phyloP scores from a whole-genome alignment of 2,329 filamentous ascomycete species.

The Fusarium sp. region DNA sequence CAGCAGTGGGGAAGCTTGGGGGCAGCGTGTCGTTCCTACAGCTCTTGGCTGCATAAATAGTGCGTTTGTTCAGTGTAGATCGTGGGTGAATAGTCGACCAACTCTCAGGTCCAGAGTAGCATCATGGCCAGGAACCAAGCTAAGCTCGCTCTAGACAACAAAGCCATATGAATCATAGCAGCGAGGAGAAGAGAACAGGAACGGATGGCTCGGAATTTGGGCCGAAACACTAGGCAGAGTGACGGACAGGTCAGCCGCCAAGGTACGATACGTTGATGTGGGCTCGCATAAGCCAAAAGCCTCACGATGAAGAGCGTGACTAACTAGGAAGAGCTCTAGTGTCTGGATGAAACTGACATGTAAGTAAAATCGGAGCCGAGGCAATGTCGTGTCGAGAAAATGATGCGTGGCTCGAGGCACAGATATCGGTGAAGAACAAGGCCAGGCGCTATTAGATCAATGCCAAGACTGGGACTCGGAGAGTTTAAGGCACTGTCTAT shows the following conservation, averaged over 20 bases:
- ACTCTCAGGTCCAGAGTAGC: not conserved
- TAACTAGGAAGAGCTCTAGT: not conserved
- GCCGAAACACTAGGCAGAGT: conserved; percentile 4
- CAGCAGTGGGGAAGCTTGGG: not conserved
- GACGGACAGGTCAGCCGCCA: conserved; percentile 15
- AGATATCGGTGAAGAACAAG: not conserved
- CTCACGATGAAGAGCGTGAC: conserved; percentile 8
- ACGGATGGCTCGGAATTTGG: conserved; percentile 21
- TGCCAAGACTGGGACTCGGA: not conserved
- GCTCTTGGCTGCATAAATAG: conserved; percentile 21
- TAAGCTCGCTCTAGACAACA: not conserved
- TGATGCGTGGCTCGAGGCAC: too few species aligned
- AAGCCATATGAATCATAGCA: not conserved
- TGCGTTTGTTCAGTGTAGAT: conserved; percentile 1
- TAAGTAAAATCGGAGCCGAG: conserved; percentile 18
- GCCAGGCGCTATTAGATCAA: not conserved
- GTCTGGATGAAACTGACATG: not conserved
- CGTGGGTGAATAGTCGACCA: not conserved
- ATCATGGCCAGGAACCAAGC: not conserved
- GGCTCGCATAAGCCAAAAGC: not conserved
- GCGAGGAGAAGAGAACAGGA: conserved; percentile 6
- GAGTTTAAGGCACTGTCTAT: not conserved
- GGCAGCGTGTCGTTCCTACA: not conserved
- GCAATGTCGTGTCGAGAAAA: not conserved
- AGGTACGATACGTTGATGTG: not conserved